Evolutionary conservation across 495 filamentous ascomycete genomes (phyloP).

Genomic region (Penicillium dipodomyicola): DNA sequence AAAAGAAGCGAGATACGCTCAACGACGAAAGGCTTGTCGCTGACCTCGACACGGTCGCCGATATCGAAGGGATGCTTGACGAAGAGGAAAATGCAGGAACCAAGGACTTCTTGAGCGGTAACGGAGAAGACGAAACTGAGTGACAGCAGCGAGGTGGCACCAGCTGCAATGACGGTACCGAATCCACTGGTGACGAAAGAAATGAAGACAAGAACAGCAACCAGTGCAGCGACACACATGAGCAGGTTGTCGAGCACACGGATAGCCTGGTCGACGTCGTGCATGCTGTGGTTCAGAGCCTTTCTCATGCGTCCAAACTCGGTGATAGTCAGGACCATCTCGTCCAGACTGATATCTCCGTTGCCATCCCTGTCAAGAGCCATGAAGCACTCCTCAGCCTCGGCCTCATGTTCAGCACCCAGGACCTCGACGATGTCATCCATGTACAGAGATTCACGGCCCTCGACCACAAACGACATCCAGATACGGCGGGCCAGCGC

Average conservation of each 20-base stretch:
- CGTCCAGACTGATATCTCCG: constrained; percentile 89
- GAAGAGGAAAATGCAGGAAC: constrained; percentile 96
- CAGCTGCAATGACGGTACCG: constrained; percentile 85
- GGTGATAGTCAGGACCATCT: constrained; percentile 86
- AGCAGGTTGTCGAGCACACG: constrained; percentile 84
- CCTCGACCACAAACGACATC: constrained; percentile 97
- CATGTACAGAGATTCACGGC: constrained; percentile 68
- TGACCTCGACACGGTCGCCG: constrained; percentile 87
- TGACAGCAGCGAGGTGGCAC: constrained; percentile 89
- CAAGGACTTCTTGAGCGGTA: constrained; percentile 89
- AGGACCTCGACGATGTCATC: constrained; percentile 89
- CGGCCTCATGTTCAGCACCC: constrained; percentile 62
- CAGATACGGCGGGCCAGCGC: constrained; percentile 88
- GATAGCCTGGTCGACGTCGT: constrained; percentile 95
- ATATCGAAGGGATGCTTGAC: constrained; percentile 96
- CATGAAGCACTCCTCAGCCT: constrained; percentile 80
- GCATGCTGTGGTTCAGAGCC: constrained; percentile 85
- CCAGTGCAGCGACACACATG: constrained; percentile 70
- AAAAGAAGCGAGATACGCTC: constrained; percentile 93
- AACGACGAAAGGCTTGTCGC: constrained; percentile 66
- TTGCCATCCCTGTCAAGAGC: constrained; percentile 84
- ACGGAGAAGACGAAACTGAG: constrained; percentile 91
- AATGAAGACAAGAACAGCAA: constrained; percentile 84
- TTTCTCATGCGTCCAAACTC: constrained; percentile 81
- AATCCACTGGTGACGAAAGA: constrained; percentile 84